A percentile compares a stretch with the other conserved stretches of the same genome.
These are phyloP conservation scores for Sesbania bispinosa DNA, from an alignment of 306 rosid species.

Conservation along the genomic window DNA sequence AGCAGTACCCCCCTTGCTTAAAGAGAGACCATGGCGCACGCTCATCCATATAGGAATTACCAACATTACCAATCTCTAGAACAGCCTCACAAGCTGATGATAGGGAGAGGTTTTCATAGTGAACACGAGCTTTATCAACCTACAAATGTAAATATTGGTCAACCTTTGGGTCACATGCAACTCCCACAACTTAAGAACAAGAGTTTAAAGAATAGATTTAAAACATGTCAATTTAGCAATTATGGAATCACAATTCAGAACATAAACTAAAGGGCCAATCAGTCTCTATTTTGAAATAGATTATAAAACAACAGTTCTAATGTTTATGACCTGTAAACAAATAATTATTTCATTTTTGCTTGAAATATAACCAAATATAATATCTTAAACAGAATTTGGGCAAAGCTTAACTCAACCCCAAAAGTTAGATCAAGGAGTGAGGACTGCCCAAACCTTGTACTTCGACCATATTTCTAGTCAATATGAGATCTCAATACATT, in stretches of 20 bases:
- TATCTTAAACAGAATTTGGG: too few species aligned
- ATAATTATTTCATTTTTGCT: neutral
- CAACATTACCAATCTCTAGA: constrained; percentile 79
- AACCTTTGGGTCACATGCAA: neutral
- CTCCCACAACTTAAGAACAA: constrained; percentile 3
- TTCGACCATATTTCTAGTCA: too few species aligned
- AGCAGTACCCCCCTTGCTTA: constrained; percentile 78
- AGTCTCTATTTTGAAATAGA: neutral
- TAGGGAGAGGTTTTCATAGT: constrained; percentile 69
- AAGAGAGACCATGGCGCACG: constrained; percentile 94
- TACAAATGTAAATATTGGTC: constrained; percentile 23
- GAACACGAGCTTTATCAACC: constrained; percentile 68
- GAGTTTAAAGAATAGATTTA: neutral
- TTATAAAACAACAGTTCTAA: neutral
- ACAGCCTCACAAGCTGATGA: constrained; percentile 94
- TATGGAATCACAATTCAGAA: neutral
- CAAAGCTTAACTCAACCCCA: too few species aligned
- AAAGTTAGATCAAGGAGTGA: too few species aligned
- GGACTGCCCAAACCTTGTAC: too few species aligned
- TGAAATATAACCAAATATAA: neutral
- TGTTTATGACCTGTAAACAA: neutral
- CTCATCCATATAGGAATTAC: constrained; percentile 82
- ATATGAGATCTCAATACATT: too few species aligned
- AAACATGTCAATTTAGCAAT: neutral
- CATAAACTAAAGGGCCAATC: neutral